These are phyloP conservation scores for Eimeria necatrix DNA, from an alignment of 169 alveolate species.

Conservation along the genomic window DNA sequence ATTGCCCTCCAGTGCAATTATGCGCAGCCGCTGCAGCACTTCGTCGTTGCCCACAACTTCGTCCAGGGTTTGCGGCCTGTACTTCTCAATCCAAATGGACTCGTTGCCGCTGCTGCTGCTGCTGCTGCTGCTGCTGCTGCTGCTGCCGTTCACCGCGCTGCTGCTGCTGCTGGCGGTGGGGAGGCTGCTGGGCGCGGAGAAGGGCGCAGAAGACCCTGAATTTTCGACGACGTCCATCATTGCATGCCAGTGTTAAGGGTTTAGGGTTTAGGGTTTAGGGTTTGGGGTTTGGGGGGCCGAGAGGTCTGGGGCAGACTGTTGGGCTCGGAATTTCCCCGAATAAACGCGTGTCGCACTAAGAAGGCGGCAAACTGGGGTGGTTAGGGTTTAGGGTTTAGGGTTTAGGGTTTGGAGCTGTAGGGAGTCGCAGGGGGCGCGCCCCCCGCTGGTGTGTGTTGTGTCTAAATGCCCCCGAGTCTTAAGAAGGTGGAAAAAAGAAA, in stretches of 20 bases:
- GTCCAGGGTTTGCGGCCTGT: conserved; percentile 96
- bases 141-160: background rate
- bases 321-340: no score
- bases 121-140: conserved; percentile 65
- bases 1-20: conserved; percentile 97
- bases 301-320: no score
- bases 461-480: no score
- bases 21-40: conserved; percentile 93
- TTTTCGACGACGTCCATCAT: background rate
- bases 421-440: no score
- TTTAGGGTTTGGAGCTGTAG: background rate
- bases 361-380: no score
- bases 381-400: background rate
- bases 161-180: conserved; percentile 28
- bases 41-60: conserved; percentile 98
- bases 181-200: conserved; percentile 20
- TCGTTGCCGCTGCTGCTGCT: conserved; percentile 39
- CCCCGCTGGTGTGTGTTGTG: background rate
- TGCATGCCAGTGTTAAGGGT: background rate
- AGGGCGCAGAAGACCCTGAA: background rate
- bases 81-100: conserved; percentile 96
- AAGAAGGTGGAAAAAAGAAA: background rate
- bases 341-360: no score
- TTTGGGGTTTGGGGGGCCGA: background rate
- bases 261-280: conserved; percentile 15